phyloP scores from a whole-genome alignment of 2,329 filamentous ascomycete species.

The Neofusicoccum sp. region DNA sequence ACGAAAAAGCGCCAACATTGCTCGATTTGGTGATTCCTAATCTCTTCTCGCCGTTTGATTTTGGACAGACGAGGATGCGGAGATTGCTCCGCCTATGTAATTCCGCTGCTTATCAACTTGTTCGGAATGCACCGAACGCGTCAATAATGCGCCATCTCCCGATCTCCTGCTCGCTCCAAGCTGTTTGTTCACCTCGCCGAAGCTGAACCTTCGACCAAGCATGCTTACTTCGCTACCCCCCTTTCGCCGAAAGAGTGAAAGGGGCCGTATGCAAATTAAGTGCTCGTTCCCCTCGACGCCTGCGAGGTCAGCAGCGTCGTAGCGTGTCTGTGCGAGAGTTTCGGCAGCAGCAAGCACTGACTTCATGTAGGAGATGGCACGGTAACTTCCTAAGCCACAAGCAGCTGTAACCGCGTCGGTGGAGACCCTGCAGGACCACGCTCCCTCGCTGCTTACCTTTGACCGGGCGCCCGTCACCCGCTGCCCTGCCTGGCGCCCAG shows the following conservation, averaged over 20 bases:
- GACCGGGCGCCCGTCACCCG: not conserved
- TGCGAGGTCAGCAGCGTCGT: not conserved
- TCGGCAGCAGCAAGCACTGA: conserved; percentile 3
- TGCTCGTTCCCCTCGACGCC: not conserved
- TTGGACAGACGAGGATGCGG: not conserved
- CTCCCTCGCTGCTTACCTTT: not conserved
- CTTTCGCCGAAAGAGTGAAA: not conserved
- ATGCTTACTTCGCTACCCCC: not conserved
- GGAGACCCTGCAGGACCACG: not conserved
- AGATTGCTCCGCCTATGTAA: not conserved
- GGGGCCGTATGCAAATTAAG: not conserved
- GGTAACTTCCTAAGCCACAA: not conserved
- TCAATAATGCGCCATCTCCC: not conserved
- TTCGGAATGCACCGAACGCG: not conserved
- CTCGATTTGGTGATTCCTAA: not conserved
- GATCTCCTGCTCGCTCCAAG: not conserved
- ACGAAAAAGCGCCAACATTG: not conserved
- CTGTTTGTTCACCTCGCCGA: not conserved
- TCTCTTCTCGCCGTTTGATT: not conserved
- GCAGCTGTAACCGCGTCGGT: not conserved
- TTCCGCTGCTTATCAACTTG: not conserved
- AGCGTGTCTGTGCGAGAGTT: not conserved
- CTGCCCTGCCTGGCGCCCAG: not conserved
- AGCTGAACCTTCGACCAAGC: not conserved
- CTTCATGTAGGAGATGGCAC: not conserved